Conservation (phyloP, 2,329 filamentous ascomycete species). For the Aspergillus luchuensis region DNA sequence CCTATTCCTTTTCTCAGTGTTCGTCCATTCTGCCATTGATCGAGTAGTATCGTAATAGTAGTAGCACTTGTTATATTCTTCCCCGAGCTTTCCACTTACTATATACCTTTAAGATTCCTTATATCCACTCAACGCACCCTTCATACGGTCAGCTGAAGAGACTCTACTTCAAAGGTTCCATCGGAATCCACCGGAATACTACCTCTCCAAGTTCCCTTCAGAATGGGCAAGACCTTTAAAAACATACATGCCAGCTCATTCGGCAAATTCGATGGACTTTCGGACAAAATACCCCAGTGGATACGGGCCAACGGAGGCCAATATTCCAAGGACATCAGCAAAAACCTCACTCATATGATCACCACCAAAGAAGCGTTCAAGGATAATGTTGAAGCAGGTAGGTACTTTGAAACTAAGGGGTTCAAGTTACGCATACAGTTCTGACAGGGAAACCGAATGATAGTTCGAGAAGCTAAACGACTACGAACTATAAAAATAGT, state of each 20-base stretch:
- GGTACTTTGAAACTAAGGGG: neutral
- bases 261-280: slow-evolving; percentile 58
- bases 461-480: slow-evolving; percentile 46
- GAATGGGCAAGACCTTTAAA: slow-evolving; percentile 52
- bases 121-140: too few species aligned
- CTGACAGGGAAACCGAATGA: slow-evolving; percentile 16
- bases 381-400: slow-evolving; percentile 47
- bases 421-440: neutral
- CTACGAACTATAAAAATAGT: slow-evolving; percentile 48
- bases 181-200: neutral
- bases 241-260: slow-evolving; percentile 58
- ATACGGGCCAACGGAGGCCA: slow-evolving; percentile 62
- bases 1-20: neutral
- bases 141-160: too few species aligned
- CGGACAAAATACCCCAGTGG: slow-evolving; percentile 67
- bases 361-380: slow-evolving; percentile 65
- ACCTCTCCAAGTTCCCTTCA: neutral
- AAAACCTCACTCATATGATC: slow-evolving; percentile 71
- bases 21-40: neutral
- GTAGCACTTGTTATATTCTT: too few species aligned
- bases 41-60: neutral
- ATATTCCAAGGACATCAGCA: slow-evolving; percentile 55
- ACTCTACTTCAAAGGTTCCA: neutral
- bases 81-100: too few species aligned
- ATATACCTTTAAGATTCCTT: too few species aligned